Evolutionary conservation across 192 early-diverging fungal genomes (phyloP), one percentile per base, ranked within the genome.

Genomic region (Rhizoclosmatium globosum): DNA sequence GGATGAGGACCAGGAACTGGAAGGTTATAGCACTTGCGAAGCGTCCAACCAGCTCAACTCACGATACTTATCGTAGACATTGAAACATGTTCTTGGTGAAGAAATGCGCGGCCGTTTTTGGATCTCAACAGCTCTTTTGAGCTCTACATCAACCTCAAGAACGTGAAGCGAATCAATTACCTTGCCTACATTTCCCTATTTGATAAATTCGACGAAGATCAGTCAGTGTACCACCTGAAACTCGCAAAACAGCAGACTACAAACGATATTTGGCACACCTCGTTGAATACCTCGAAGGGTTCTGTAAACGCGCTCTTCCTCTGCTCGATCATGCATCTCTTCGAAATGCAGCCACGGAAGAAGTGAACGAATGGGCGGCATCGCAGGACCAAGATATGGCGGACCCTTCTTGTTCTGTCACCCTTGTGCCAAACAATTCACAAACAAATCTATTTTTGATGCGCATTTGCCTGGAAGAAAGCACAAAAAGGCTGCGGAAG

Each of bases 11-110:
- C 21, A 38, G 11, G 69, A 78, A 43, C 17, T 71, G 17, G 68
- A 78, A 71, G 77, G 77, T 78, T 44, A 72, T n/a, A 53, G 17
- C 6, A 7, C 1, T 17, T 53, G 9, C 50, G 0, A 1, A 7
- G 50, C 1, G 50, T 0, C 6, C 9, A 17, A 13, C 50, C 17
- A 13, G 0, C 6, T 53, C 50, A 13, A 17, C 6, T 13, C 50
- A 53, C 50, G 50, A 3, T 11, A 15, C 13, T 64, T 43, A 0
- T 75, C 21, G 74, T 78, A 79, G 93, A 90, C 57, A 69, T 98
- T 46, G 96, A 99, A 92, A 88, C 9, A 85, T 94, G 81, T 98
- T 97, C 81, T 94, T n/a, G 96, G 95, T 23, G 97, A 99, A 84
- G 96, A 99, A 82, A 82, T 86, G 2, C 69, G 89, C 47, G 96